A percentile compares a stretch with the other conserved stretches of the same genome.
Evolutionary conservation across 192 early-diverging fungal species (phyloP).

Genomic region (Neocallimastix lanati): DNA sequence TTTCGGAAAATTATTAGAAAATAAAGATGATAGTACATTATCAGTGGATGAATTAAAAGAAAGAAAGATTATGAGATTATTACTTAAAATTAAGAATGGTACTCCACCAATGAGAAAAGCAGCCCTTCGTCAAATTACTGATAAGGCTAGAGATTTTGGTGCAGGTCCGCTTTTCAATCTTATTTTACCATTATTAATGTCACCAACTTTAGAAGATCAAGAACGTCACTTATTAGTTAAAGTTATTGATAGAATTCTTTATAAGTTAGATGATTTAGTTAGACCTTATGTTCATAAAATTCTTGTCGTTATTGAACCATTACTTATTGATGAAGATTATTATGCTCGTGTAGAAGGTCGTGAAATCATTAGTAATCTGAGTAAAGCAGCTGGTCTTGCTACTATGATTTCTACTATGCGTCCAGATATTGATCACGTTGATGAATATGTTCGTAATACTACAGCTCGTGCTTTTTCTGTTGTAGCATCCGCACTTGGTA

Average conservation of each 20-base stretch:
- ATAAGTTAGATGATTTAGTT: slow-evolving; percentile 89
- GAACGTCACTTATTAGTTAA: slow-evolving; percentile 96
- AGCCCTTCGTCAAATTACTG: slow-evolving; percentile 85
- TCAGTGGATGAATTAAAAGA: slow-evolving; percentile 79
- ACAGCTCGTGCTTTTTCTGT: slow-evolving; percentile 94
- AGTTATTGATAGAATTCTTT: slow-evolving; percentile 89
- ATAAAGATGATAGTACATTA: slow-evolving; percentile 57
- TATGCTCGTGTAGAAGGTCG: slow-evolving; percentile 92
- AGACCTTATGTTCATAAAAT: slow-evolving; percentile 96
- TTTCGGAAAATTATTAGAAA: slow-evolving; percentile 78
- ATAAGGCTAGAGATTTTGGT: slow-evolving; percentile 88
- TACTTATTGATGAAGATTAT: slow-evolving; percentile 93
- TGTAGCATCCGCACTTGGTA: slow-evolving; percentile 87
- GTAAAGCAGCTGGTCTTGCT: slow-evolving; percentile 89
- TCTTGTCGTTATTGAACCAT: slow-evolving; percentile 93
- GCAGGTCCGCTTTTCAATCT: slow-evolving; percentile 88
- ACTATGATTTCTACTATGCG: slow-evolving; percentile 99
- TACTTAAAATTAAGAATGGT: slow-evolving; percentile 98
- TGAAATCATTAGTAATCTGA: slow-evolving; percentile 93
- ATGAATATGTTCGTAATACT: slow-evolving; percentile 97
- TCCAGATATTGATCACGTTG: slow-evolving; percentile 93
- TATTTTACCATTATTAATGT: slow-evolving; percentile 91
- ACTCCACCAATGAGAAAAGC: slow-evolving; percentile 82
- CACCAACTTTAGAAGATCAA: slow-evolving; percentile 91
- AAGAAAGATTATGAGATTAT: slow-evolving; percentile 82